Percentiles rank a stretch among this genome's conserved stretches.
These are phyloP conservation scores for Vitis labrusca DNA, from an alignment of 164 flowering plant species.

Conservation along the genomic window DNA sequence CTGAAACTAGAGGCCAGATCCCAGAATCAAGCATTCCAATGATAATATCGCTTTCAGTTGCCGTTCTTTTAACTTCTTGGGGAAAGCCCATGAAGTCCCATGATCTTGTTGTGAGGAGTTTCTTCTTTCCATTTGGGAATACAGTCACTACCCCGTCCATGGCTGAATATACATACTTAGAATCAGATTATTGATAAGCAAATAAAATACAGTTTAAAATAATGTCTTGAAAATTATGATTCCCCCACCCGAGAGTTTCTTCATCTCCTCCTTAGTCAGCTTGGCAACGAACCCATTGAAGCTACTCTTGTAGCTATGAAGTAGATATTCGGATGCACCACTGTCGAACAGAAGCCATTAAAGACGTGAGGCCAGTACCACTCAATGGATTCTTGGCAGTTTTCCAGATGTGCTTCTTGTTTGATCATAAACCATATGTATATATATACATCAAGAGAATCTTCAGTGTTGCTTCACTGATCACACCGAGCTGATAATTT, in stretches of 20 bases:
- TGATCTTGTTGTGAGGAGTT: conserved; percentile 13
- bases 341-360: neutral
- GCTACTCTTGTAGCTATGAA: conserved; percentile 26
- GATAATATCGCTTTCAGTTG: conserved; percentile 17
- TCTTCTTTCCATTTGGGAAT: conserved; percentile 25
- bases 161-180: conserved; percentile 12
- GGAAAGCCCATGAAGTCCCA: conserved; percentile 35
- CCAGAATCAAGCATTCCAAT: conserved; percentile 22
- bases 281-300: conserved; percentile 30
- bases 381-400: no score
- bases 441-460: no score
- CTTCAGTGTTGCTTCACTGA: no score
- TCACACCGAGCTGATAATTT: no score
- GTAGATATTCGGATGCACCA: conserved; percentile 4
- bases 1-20: conserved; percentile 14
- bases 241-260: conserved; percentile 6
- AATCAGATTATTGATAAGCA: neutral
- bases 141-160: conserved; percentile 29
- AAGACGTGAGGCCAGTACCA: no score
- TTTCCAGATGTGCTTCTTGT: no score
- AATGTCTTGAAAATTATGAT: conserved; percentile 3
- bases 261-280: conserved; percentile 17
- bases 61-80: neutral
- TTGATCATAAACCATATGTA: no score
- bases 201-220: neutral